phyloP scores from a whole-genome alignment of 345 rosid species.

The Xanthoceras sorbifolium region DNA sequence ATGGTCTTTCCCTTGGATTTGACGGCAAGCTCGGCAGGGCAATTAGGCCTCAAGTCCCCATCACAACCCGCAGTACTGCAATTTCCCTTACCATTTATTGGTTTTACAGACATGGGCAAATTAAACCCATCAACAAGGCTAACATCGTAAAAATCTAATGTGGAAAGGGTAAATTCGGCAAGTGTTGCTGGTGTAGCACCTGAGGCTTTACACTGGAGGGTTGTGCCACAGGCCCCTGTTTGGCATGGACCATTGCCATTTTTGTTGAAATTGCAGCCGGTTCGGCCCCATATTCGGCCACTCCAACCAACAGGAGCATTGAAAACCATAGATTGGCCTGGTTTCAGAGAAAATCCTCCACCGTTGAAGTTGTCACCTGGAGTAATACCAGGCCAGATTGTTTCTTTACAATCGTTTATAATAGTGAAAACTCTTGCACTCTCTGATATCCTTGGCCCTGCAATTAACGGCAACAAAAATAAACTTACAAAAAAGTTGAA shows the following conservation, averaged over 20 bases:
- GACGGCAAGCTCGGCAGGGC: conserved; percentile 66
- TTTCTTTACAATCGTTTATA: conserved; percentile 60
- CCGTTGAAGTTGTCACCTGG: conserved; percentile 59
- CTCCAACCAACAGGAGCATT: conserved; percentile 71
- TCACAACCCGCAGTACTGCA: conserved; percentile 70
- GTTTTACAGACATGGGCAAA: conserved; percentile 57
- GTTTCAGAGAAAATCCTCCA: conserved; percentile 58
- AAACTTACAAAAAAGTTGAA: neutral
- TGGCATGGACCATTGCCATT: conserved; percentile 66
- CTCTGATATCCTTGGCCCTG: conserved; percentile 45
- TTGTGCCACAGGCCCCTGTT: conserved; percentile 71
- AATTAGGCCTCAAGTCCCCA: conserved; percentile 49
- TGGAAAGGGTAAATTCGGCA: conserved; percentile 75
- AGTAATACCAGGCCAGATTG: conserved; percentile 76
- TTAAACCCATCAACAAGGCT: conserved; percentile 96
- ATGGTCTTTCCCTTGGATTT: conserved; percentile 61
- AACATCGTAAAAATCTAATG: conserved; percentile 66
- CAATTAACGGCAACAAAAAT: neutral
- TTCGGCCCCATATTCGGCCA: conserved; percentile 90
- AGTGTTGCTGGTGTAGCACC: conserved; percentile 77
- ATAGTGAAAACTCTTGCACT: conserved; percentile 69
- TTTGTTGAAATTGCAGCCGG: conserved; percentile 66
- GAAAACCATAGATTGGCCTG: conserved; percentile 60
- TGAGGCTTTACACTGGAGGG: conserved; percentile 59
- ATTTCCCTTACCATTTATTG: conserved; percentile 69